phyloP scores from a whole-genome alignment of 1,284 basidiomycete genomes.

The Ustilago sp. region DNA sequence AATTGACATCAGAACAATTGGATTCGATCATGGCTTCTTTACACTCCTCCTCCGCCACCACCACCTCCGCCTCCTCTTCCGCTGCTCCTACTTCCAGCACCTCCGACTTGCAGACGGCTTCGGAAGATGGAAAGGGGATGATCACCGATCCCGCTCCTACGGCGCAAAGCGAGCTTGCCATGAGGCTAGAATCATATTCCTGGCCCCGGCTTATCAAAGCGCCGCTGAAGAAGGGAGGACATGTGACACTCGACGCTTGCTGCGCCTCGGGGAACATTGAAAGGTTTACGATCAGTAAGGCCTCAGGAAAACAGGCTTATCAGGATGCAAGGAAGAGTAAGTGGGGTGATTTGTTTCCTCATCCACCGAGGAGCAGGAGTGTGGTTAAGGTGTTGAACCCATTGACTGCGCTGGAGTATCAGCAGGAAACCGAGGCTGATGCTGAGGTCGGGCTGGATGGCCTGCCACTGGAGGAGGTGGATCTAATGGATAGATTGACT shows the following conservation, averaged over 20 bases:
- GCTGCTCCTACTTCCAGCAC: neutral
- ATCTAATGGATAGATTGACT: constrained; percentile 17
- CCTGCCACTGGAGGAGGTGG: constrained; percentile 1
- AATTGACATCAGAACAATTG: constrained; percentile 38
- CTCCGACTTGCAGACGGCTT: neutral
- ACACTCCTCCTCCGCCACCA: constrained; percentile 9
- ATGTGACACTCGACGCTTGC: constrained; percentile 92
- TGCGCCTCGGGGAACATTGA: constrained; percentile 85
- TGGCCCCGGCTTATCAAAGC: constrained; percentile 93
- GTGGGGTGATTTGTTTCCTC: constrained; percentile 97
- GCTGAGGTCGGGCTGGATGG: neutral
- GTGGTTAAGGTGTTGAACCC: constrained; percentile 42
- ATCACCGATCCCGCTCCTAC: constrained; percentile 12
- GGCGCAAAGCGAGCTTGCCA: constrained; percentile 33
- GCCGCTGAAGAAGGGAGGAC: constrained; percentile 90
- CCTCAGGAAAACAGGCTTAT: constrained; percentile 91
- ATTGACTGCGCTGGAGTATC: constrained; percentile 27
- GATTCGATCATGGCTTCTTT: constrained; percentile 40
- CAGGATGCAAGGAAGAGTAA: constrained; percentile 92
- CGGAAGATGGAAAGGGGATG: constrained; percentile 4
- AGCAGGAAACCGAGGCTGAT: neutral
- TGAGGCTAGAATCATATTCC: constrained; percentile 53
- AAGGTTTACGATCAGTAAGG: constrained; percentile 88
- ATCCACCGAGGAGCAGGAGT: constrained; percentile 68
- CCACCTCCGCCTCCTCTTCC: neutral